These are phyloP conservation scores for Hericium alpestre DNA, from an alignment of 768 basidiomycete genomes.

Conservation along the genomic window DNA sequence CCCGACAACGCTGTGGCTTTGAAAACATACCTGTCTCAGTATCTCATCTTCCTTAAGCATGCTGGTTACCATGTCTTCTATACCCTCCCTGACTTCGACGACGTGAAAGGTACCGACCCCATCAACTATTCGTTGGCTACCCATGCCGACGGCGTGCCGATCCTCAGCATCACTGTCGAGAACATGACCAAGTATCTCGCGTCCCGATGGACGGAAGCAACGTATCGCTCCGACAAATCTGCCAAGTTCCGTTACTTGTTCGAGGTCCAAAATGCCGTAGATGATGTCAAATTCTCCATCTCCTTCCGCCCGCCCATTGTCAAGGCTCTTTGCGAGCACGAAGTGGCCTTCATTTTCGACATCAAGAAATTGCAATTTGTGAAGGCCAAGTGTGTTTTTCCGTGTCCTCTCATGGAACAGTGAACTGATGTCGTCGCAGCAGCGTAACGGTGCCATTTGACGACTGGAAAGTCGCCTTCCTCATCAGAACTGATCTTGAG, in stretches of 20 bases:
- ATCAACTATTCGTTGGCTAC: conserved; percentile 12
- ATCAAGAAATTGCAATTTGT: conserved; percentile 16
- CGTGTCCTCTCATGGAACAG: background rate
- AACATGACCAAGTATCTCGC: background rate
- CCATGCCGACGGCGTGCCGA: background rate
- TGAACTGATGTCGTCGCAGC: background rate
- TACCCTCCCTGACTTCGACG: conserved; percentile 15
- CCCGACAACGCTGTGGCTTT: too few relatives aligned
- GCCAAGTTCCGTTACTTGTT: background rate
- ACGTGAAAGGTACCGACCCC: conserved; percentile 1
- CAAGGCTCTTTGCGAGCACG: conserved; percentile 18
- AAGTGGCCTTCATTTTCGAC: conserved; percentile 18
- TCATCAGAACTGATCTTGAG: conserved; percentile 16
- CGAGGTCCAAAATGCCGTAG: background rate
- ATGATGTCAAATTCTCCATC: conserved; percentile 14
- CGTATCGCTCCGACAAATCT: background rate
- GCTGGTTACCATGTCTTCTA: conserved; percentile 12
- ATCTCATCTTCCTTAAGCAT: conserved; percentile 9
- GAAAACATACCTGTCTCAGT: background rate
- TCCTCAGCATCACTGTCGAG: background rate
- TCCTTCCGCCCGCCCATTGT: conserved; percentile 19
- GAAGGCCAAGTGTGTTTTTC: background rate
- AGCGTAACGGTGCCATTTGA: background rate
- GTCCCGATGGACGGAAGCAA: background rate
- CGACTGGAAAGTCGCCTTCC: conserved; percentile 16